Evolutionary conservation across 148 eudicot species (phyloP), one percentile per base, ranked within the genome.

Genomic region (Camellia sinensis): DNA sequence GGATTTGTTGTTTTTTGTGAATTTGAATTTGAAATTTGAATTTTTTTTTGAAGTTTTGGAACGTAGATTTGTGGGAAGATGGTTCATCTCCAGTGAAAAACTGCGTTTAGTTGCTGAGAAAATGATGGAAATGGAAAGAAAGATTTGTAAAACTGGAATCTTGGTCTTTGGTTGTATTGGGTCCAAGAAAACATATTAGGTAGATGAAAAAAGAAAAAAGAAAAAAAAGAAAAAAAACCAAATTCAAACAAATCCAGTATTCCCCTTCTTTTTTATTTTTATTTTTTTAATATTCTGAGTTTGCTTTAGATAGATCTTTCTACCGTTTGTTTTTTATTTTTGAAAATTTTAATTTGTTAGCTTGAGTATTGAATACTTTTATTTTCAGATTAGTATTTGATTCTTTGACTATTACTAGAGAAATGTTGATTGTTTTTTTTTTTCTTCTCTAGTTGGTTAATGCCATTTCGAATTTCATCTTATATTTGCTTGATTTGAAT

Each of bases 1-100:
- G 71, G 80, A 46, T 66, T 77, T 52, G n/a, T 37, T 18, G 18
- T 60, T 65, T 77, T 29, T 37, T 5, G 9, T 52, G 72, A 18
- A 2, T 65, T 66, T 50, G 40, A n/a, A 13, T 77, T 63, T 29
- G 29, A 29, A 29, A 29, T 29, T 29, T 29, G 29, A 29, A 29
- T 0, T 29, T 29, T 29, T 65, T 77, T 41, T 37, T 48, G 41
- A 21, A 14, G 19, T 5, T 64, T 63, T 48, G 59, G 40, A 48
- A 62, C 19, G 12, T 45, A 15, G 12, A 29, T 77, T 77, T 75
- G 8, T 46, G 59, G 50, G 56, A 71, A 70, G 74, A 46, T 52
- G 40, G 29, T 22, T 10, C 59, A 53, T 72, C 59, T 50, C 4
- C 41, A 4, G 13, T 64, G 67, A n/a, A 45, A n/a, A 22, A 43